Conservation (phyloP, 306 rosid genomes). For the Fragaria iinumae region DNA sequence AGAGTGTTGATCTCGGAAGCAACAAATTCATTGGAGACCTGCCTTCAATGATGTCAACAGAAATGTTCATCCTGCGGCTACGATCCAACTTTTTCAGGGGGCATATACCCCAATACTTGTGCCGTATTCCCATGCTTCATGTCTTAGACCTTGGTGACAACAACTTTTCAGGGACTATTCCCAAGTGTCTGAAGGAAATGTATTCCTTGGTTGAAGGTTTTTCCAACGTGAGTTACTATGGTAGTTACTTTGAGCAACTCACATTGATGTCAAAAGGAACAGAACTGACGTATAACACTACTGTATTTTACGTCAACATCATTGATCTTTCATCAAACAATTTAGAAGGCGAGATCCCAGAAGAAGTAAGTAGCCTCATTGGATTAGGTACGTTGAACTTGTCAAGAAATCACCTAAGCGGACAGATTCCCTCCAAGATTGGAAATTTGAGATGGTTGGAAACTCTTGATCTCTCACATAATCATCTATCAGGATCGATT, state of each 20-base stretch:
- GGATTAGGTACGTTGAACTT: neutral
- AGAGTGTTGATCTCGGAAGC: neutral
- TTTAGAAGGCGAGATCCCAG: neutral
- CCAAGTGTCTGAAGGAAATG: neutral
- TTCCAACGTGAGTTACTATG: neutral
- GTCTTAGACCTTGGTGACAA: neutral
- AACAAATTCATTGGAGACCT: neutral
- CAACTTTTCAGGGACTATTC: neutral
- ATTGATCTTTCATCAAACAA: too few species aligned
- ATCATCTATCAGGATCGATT: neutral
- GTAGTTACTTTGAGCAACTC: neutral
- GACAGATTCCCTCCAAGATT: neutral
- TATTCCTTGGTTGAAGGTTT: neutral
- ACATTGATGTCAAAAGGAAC: neutral
- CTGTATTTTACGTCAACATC: neutral
- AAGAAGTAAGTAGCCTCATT: neutral
- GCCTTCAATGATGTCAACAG: neutral
- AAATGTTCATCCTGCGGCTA: neutral
- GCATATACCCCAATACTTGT: neutral
- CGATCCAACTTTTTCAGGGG: neutral
- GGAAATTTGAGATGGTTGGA: neutral
- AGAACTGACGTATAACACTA: neutral
- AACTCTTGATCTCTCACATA: neutral
- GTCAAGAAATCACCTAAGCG: neutral
- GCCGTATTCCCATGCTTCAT: neutral